Conservation (phyloP, 2,329 filamentous ascomycete genomes). For the Alternaria arborescens region DNA sequence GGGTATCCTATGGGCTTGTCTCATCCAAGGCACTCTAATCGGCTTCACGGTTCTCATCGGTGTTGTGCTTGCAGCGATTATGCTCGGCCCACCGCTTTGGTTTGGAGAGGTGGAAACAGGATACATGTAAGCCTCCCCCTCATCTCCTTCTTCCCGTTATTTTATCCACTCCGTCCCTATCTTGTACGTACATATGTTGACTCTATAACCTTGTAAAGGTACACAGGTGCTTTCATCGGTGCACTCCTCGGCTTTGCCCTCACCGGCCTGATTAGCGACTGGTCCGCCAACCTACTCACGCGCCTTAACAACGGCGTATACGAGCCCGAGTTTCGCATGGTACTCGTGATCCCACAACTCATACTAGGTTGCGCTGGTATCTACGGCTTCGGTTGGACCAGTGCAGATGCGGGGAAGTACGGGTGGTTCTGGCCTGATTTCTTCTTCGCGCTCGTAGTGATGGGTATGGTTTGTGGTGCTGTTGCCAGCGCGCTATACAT, state of each 20-base stretch:
- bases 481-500: constrained; percentile 88
- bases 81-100: constrained; percentile 81
- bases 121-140: constrained; percentile 61
- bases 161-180: background rate
- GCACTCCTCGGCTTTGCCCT: constrained; percentile 79
- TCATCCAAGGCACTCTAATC: constrained; percentile 89
- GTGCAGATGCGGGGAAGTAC: constrained; percentile 67
- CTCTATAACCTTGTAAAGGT: background rate
- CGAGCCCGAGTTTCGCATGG: constrained; percentile 88
- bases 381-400: constrained; percentile 83
- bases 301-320: constrained; percentile 80
- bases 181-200: background rate
- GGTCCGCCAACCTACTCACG: constrained; percentile 74
- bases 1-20: constrained; percentile 55
- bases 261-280: constrained; percentile 78
- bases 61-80: constrained; percentile 82
- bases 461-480: constrained; percentile 90
- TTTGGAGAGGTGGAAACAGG: constrained; percentile 85
- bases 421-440: constrained; percentile 78
- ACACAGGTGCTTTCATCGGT: constrained; percentile 81
- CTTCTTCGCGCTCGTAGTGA: constrained; percentile 85
- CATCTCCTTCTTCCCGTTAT: background rate
- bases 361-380: constrained; percentile 79
- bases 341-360: constrained; percentile 83
- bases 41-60: constrained; percentile 94